These are phyloP conservation scores for Cnidoscolus chayamansa DNA, from an alignment of 441 rosid species.

Conservation along the genomic window DNA sequence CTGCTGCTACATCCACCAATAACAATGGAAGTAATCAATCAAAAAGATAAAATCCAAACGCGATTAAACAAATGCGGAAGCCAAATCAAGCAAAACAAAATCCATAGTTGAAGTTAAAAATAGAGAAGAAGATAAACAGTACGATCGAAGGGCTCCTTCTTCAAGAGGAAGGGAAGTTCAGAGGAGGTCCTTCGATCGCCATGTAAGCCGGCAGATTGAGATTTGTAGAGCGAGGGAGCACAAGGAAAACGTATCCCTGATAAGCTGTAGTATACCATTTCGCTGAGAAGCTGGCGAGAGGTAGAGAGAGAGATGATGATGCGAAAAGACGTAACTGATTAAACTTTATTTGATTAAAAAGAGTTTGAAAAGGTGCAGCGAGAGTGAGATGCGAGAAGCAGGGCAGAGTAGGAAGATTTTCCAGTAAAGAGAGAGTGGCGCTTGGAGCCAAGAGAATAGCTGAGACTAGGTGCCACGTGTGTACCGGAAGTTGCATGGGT, in stretches of 20 bases:
- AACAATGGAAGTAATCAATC: too few relatives aligned
- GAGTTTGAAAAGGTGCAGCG: too few relatives aligned
- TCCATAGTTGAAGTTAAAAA: neutral
- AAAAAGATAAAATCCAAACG: too few relatives aligned
- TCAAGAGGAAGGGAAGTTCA: slow-evolving; percentile 39
- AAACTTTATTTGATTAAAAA: too few relatives aligned
- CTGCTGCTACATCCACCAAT: too few relatives aligned
- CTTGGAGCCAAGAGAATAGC: too few relatives aligned
- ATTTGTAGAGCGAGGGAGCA: slow-evolving; percentile 35
- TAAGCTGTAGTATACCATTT: slow-evolving; percentile 50
- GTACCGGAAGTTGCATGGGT: slow-evolving; percentile 21
- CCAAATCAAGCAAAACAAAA: neutral
- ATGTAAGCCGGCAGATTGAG: slow-evolving; percentile 38
- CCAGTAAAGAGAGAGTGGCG: too few relatives aligned
- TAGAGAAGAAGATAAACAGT: slow-evolving; percentile 19
- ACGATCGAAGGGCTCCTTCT: slow-evolving; percentile 52
- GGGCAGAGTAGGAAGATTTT: neutral
- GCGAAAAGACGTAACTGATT: neutral
- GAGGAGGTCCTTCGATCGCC: slow-evolving; percentile 42
- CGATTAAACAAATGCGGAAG: too few relatives aligned
- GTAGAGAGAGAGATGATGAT: too few relatives aligned
- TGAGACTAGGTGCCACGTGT: slow-evolving; percentile 6
- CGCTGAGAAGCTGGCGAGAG: too few relatives aligned
- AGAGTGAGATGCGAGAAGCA: neutral
- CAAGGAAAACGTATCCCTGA: slow-evolving; percentile 51